phyloP scores from a whole-genome alignment of 345 rosid species.

The Fremontodendron californicum region DNA sequence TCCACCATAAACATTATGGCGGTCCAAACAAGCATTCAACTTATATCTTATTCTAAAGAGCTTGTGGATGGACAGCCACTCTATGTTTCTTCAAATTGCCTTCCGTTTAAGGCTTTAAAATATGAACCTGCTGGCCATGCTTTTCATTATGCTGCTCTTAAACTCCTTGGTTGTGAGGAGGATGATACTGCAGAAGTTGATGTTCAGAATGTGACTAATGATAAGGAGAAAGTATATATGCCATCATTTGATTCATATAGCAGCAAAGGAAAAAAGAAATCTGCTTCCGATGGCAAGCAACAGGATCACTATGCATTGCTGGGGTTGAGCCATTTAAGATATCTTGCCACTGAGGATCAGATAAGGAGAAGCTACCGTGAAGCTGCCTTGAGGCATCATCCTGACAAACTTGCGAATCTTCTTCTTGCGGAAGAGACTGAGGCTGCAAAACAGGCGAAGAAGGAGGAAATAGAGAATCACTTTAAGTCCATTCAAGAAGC shows the following conservation, averaged over 20 bases:
- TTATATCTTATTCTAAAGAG: slow-evolving; percentile 70
- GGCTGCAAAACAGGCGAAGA: slow-evolving; percentile 86
- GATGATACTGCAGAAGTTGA: slow-evolving; percentile 39
- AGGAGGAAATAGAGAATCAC: slow-evolving; percentile 84
- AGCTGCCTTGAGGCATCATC: slow-evolving; percentile 91
- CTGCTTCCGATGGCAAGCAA: slow-evolving; percentile 58
- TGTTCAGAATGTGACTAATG: slow-evolving; percentile 53
- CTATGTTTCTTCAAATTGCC: slow-evolving; percentile 68
- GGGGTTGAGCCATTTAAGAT: slow-evolving; percentile 89
- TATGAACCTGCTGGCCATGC: slow-evolving; percentile 95
- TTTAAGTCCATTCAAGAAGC: slow-evolving; percentile 94
- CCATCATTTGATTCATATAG: slow-evolving; percentile 75
- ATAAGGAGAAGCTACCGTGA: slow-evolving; percentile 86
- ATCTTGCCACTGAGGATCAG: slow-evolving; percentile 99
- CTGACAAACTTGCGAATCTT: slow-evolving; percentile 86
- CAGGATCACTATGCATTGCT: slow-evolving; percentile 93
- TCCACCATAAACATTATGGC: slow-evolving; percentile 30
- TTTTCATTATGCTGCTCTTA: slow-evolving; percentile 82
- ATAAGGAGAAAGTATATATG: slow-evolving; percentile 53
- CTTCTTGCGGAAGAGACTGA: slow-evolving; percentile 87
- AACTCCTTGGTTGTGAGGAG: slow-evolving; percentile 68
- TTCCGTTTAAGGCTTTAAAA: slow-evolving; percentile 69
- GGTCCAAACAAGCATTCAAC: slow-evolving; percentile 34
- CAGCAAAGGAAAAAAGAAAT: slow-evolving; percentile 84
- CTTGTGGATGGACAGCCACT: slow-evolving; percentile 74